Evolutionary conservation across 768 basidiomycete genomes (phyloP).

Genomic region (Xerocomus brunneocitrinus): DNA sequence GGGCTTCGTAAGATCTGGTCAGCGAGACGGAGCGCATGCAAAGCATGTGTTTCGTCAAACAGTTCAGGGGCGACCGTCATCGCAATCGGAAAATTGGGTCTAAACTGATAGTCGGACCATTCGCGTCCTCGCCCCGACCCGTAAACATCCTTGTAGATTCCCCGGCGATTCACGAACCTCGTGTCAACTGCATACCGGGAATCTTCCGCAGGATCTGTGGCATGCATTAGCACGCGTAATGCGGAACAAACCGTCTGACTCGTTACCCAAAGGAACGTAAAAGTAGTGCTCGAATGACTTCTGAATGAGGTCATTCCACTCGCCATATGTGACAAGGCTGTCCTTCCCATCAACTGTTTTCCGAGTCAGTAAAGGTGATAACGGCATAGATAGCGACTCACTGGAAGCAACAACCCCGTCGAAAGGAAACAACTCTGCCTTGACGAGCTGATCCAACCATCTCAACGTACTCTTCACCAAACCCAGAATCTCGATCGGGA

Average conservation of each 20-base stretch:
- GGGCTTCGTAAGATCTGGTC: constrained; percentile 81
- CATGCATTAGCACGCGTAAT: constrained; percentile 2
- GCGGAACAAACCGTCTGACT: background rate
- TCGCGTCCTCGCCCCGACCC: constrained; percentile 83
- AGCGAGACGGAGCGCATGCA: constrained; percentile 74
- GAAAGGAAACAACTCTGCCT: constrained; percentile 75
- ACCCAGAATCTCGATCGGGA: constrained; percentile 94
- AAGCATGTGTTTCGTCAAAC: constrained; percentile 76
- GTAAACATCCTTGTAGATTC: constrained; percentile 98
- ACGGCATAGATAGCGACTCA: constrained; percentile 36
- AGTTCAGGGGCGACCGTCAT: constrained; percentile 97
- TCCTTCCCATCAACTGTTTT: constrained; percentile 62
- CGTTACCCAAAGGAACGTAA: constrained; percentile 75
- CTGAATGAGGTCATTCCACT: constrained; percentile 86
- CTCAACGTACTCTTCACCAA: constrained; percentile 87
- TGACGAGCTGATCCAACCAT: constrained; percentile 75
- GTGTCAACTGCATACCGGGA: constrained; percentile 63
- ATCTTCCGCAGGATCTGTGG: constrained; percentile 68
- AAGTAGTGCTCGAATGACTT: constrained; percentile 85
- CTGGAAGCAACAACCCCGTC: constrained; percentile 79
- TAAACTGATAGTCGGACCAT: constrained; percentile 97
- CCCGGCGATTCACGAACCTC: constrained; percentile 75
- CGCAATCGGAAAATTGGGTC: constrained; percentile 90
- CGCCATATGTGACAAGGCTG: constrained; percentile 75
- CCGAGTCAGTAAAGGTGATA: background rate